phyloP scores from a whole-genome alignment of 2,329 filamentous ascomycete genomes.

The Ustulina deusta region DNA sequence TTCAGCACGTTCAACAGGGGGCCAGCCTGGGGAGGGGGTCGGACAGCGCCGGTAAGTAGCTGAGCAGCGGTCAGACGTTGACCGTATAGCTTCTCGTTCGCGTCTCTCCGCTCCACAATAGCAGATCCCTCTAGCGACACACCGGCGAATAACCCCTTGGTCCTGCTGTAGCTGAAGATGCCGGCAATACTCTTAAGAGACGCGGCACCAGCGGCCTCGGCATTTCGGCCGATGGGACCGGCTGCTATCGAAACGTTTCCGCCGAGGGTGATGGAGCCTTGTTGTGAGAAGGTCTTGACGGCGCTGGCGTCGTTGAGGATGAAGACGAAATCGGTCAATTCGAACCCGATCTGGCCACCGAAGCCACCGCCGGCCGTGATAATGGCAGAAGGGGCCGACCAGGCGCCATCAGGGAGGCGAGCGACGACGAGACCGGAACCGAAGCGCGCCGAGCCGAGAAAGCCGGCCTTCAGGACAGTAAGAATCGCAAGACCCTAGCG shows the following conservation, averaged over 20 bases:
- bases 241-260: conserved; percentile 97
- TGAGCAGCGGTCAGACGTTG: conserved; percentile 83
- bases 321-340: conserved; percentile 95
- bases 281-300: conserved; percentile 93
- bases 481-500: conserved; percentile 81
- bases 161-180: conserved; percentile 97
- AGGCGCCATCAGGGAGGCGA: conserved; percentile 79
- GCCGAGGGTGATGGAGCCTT: conserved; percentile 89
- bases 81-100: conserved; percentile 96
- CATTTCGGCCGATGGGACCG: conserved; percentile 92
- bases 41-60: conserved; percentile 81
- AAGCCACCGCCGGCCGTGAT: conserved; percentile 84
- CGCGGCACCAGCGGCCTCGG: conserved; percentile 93
- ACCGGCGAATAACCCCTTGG: conserved; percentile 95
- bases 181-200: conserved; percentile 89
- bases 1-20: conserved; percentile 88
- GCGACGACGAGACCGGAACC: conserved; percentile 86
- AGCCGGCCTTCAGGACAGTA: conserved; percentile 88
- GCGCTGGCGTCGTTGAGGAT: conserved; percentile 93
- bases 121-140: conserved; percentile 94
- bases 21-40: conserved; percentile 82
- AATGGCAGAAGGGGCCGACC: conserved; percentile 86
- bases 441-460: conserved; percentile 84
- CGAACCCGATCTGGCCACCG: conserved; percentile 87
- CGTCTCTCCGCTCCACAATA: conserved; percentile 93